Evolutionary conservation across 1,284 basidiomycete species (phyloP).

Genomic region (Pterula multifida): DNA sequence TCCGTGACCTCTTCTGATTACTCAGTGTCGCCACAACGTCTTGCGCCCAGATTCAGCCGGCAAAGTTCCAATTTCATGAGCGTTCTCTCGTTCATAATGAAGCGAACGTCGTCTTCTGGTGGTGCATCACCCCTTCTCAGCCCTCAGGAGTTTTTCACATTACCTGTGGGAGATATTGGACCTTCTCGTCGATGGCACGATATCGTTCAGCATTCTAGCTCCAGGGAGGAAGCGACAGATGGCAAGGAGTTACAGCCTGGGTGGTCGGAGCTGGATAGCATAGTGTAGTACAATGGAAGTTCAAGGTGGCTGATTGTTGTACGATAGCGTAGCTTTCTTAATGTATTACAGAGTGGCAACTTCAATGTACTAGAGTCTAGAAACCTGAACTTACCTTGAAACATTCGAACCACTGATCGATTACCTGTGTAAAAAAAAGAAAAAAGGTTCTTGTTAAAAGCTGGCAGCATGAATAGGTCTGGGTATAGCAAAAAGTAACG

Average conservation of each 20-base stretch:
- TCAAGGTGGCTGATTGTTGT: too few species aligned
- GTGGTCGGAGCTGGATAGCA: background rate
- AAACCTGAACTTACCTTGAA: too few species aligned
- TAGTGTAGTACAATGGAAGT: conserved; percentile 1
- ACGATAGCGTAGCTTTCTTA: too few species aligned
- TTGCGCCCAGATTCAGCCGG: background rate
- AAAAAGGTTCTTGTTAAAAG: too few species aligned
- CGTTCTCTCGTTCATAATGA: background rate
- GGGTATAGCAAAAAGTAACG: too few species aligned
- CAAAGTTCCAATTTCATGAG: background rate
- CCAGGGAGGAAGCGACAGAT: background rate
- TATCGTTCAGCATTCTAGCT: background rate
- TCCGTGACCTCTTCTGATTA: background rate
- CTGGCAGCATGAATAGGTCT: too few species aligned
- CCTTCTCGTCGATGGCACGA: background rate
- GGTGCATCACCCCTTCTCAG: background rate
- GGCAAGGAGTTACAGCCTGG: background rate
- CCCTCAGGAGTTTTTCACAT: background rate
- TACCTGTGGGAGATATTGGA: background rate
- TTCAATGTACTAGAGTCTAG: too few species aligned
- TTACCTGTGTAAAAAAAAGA: too few species aligned
- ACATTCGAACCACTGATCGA: too few species aligned
- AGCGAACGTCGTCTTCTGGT: background rate
- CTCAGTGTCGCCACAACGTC: background rate
- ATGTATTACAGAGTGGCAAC: too few species aligned